Evolutionary conservation across 1,284 basidiomycete genomes (phyloP).

Genomic region (Sporisorium iseilematis-ciliati): DNA sequence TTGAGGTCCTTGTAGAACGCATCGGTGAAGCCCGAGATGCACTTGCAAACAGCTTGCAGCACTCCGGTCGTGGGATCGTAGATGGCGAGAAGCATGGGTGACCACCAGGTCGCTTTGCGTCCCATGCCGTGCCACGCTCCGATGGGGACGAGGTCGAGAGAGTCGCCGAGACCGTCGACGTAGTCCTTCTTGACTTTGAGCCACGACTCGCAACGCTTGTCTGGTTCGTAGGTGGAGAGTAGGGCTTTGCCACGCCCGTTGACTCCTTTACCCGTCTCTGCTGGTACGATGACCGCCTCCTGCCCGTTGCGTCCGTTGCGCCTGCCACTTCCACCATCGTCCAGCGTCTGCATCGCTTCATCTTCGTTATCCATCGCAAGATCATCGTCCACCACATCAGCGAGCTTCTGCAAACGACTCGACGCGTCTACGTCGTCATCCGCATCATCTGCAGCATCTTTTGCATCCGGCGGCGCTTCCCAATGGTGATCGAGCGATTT

Average conservation of each 20-base stretch:
- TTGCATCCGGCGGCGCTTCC: slow-evolving; percentile 62
- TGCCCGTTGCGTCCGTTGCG: neutral
- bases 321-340: slow-evolving; percentile 4
- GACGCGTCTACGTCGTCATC: slow-evolving; percentile 47
- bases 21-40: slow-evolving; percentile 83
- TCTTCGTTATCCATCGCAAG: slow-evolving; percentile 56
- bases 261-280: slow-evolving; percentile 55
- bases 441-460: slow-evolving; percentile 42
- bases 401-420: slow-evolving; percentile 53
- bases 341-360: slow-evolving; percentile 37
- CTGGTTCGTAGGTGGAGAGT: slow-evolving; percentile 88
- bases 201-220: slow-evolving; percentile 71
- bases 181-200: slow-evolving; percentile 79
- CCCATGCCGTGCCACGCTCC: slow-evolving; percentile 89
- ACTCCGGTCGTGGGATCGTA: slow-evolving; percentile 80
- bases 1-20: slow-evolving; percentile 77
- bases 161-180: slow-evolving; percentile 75
- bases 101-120: slow-evolving; percentile 93
- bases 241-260: slow-evolving; percentile 76
- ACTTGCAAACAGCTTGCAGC: slow-evolving; percentile 73
- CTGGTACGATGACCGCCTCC: neutral
- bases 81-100: slow-evolving; percentile 83
- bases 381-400: slow-evolving; percentile 58
- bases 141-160: slow-evolving; percentile 64
- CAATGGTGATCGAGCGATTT: slow-evolving; percentile 76